Evolutionary conservation across 441 rosid species (phyloP).

Genomic region (Kokia cookei): DNA sequence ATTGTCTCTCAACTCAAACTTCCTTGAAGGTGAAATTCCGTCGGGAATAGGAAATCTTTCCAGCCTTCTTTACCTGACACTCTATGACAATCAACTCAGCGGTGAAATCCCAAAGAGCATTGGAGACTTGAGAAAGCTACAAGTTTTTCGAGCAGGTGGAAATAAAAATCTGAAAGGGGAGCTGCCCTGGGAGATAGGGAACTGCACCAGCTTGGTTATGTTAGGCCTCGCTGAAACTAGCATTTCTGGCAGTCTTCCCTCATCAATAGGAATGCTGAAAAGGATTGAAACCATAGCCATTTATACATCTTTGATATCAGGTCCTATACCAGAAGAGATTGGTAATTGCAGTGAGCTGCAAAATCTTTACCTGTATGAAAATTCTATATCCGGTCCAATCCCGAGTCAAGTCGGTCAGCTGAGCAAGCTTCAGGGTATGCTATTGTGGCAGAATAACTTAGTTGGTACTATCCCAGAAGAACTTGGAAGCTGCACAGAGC

Average conservation of each 20-base stretch:
- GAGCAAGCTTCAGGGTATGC: slow-evolving; percentile 63
- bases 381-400: slow-evolving; percentile 72
- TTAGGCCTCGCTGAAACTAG: slow-evolving; percentile 90
- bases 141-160: slow-evolving; percentile 75
- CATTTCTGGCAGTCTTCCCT: slow-evolving; percentile 74
- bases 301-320: slow-evolving; percentile 66
- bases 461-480: slow-evolving; percentile 72
- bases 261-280: slow-evolving; percentile 67
- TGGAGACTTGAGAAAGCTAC: slow-evolving; percentile 52
- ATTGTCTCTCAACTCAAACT: slow-evolving; percentile 61
- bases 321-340: slow-evolving; percentile 73
- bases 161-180: slow-evolving; percentile 80
- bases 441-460: slow-evolving; percentile 82
- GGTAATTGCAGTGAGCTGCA: slow-evolving; percentile 76
- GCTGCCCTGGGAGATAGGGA: slow-evolving; percentile 86
- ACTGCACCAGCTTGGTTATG: slow-evolving; percentile 66
- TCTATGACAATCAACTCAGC: slow-evolving; percentile 69
- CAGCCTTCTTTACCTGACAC: slow-evolving; percentile 51
- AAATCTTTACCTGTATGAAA: slow-evolving; percentile 83
- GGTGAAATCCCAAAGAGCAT: slow-evolving; percentile 70
- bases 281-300: slow-evolving; percentile 70
- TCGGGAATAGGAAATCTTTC: slow-evolving; percentile 54
- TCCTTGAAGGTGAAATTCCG: slow-evolving; percentile 78
- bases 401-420: slow-evolving; percentile 59
- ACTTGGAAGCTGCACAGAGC: slow-evolving; percentile 60